Evolutionary conservation across 2,329 filamentous ascomycete genomes (phyloP).

Genomic region (Arthrinium phaeospermum): DNA sequence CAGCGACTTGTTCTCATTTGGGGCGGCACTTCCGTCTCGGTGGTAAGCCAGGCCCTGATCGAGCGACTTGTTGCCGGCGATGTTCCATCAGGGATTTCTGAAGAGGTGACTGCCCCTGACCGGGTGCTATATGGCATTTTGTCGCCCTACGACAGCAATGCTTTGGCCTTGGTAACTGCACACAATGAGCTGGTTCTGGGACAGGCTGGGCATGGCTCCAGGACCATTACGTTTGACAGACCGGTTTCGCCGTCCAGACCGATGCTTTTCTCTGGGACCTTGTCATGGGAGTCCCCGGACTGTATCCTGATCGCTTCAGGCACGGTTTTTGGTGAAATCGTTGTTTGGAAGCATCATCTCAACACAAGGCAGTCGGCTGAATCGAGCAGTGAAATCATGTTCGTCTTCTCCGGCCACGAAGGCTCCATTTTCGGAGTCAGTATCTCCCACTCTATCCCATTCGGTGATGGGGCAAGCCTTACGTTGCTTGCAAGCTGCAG

Average conservation of each 20-base stretch:
- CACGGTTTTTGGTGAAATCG: conserved; percentile 92
- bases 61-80: conserved; percentile 40
- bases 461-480: conserved; percentile 44
- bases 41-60: conserved; percentile 42
- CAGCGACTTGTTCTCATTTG: conserved; percentile 62
- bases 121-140: conserved; percentile 77
- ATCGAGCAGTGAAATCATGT: conserved; percentile 50
- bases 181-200: conserved; percentile 78
- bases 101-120: conserved; percentile 63
- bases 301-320: conserved; percentile 81
- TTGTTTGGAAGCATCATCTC: conserved; percentile 78
- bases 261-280: conserved; percentile 84
- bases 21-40: conserved; percentile 69
- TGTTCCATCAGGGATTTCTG: conserved; percentile 34
- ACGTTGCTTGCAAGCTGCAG: conserved; percentile 89
- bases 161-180: conserved; percentile 75
- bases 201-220: conserved; percentile 29
- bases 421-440: conserved; percentile 92
- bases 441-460: conserved; percentile 65
- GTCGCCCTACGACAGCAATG: conserved; percentile 47
- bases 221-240: conserved; percentile 49
- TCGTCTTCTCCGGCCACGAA: conserved; percentile 73
- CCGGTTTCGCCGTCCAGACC: conserved; percentile 73
- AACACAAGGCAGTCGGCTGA: conserved; percentile 18
- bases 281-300: conserved; percentile 64